Percentiles rank a stretch among this genome's conserved stretches.
Evolutionary conservation across 768 basidiomycete species (phyloP).

Genomic region (Naganishia randhawae): DNA sequence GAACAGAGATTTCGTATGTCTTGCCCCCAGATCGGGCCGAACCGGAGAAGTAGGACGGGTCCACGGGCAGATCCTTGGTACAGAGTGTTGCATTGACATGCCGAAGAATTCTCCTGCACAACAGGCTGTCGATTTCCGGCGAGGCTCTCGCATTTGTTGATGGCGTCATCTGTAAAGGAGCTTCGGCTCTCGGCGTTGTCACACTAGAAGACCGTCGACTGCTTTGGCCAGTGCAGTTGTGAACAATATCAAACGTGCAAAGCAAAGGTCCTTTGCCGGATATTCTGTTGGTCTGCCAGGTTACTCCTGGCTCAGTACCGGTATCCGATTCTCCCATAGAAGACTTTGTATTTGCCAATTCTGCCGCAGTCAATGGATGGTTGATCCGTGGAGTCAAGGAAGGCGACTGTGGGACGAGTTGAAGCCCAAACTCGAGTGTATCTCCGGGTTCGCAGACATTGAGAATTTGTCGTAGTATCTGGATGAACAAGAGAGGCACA

Average conservation of each 20-base stretch:
- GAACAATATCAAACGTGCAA: slow-evolving; percentile 62
- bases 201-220: slow-evolving; percentile 31
- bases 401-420: slow-evolving; percentile 48
- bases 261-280: slow-evolving; percentile 53
- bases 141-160: slow-evolving; percentile 19
- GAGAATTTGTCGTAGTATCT: slow-evolving; percentile 83
- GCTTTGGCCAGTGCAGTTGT: slow-evolving; percentile 51
- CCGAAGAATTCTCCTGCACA: slow-evolving; percentile 40
- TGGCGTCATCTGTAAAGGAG: slow-evolving; percentile 3
- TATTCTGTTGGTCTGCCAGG: slow-evolving; percentile 36
- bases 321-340: slow-evolving; percentile 7
- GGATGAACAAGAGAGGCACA: background rate
- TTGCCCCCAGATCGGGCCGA: slow-evolving; percentile 52
- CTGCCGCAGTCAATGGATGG: slow-evolving; percentile 35
- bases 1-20: slow-evolving; percentile 65
- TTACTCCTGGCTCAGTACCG: slow-evolving; percentile 32
- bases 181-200: slow-evolving; percentile 22
- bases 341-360: slow-evolving; percentile 28
- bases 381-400: slow-evolving; percentile 41
- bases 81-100: slow-evolving; percentile 43
- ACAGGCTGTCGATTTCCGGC: slow-evolving; percentile 42
- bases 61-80: slow-evolving; percentile 31
- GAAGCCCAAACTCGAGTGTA: slow-evolving; percentile 77
- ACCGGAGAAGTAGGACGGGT: slow-evolving; percentile 24
- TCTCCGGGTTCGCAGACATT: slow-evolving; percentile 67